phyloP scores from a whole-genome alignment of 208 protist species.

The Wallacemonas sp. region DNA sequence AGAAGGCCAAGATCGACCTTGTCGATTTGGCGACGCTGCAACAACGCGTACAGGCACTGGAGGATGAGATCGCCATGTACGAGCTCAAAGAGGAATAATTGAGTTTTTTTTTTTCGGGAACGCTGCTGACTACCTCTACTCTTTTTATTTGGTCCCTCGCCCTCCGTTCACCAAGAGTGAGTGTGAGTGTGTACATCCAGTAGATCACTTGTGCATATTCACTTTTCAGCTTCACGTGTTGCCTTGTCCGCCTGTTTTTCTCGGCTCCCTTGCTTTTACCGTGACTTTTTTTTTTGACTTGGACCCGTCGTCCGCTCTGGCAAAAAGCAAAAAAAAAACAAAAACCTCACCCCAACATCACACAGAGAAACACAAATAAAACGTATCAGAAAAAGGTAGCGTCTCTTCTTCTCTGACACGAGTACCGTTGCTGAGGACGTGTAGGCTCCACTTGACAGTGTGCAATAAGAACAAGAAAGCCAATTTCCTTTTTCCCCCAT shows the following conservation, averaged over 20 bases:
- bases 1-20: slow-evolving; percentile 36
- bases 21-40: slow-evolving; percentile 33
- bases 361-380: not conserved
- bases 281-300: not conserved
- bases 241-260: not conserved
- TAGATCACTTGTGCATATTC: too few relatives aligned
- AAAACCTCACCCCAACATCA: not conserved
- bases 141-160: slow-evolving; percentile 1
- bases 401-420: too few relatives aligned
- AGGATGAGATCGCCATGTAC: slow-evolving; percentile 38
- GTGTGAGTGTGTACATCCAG: not conserved
- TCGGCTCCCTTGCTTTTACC: not conserved
- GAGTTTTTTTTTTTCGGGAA: too few relatives aligned
- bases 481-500: not conserved
- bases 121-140: too few relatives aligned
- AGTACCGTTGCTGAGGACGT: too few relatives aligned
- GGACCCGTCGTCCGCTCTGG: not conserved
- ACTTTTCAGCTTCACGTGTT: too few relatives aligned
- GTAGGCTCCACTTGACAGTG: too few relatives aligned
- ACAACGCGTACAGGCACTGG: slow-evolving; percentile 29
- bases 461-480: too few relatives aligned
- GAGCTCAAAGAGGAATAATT: too few relatives aligned
- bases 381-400: too few relatives aligned
- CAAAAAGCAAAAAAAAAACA: slow-evolving; percentile 1
- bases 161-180: not conserved